Percentiles rank a stretch among this genome's conserved stretches.
These are phyloP conservation scores for Furculomyces boomerangus DNA, from an alignment of 371 early-diverging fungal species.

Conservation along the genomic window DNA sequence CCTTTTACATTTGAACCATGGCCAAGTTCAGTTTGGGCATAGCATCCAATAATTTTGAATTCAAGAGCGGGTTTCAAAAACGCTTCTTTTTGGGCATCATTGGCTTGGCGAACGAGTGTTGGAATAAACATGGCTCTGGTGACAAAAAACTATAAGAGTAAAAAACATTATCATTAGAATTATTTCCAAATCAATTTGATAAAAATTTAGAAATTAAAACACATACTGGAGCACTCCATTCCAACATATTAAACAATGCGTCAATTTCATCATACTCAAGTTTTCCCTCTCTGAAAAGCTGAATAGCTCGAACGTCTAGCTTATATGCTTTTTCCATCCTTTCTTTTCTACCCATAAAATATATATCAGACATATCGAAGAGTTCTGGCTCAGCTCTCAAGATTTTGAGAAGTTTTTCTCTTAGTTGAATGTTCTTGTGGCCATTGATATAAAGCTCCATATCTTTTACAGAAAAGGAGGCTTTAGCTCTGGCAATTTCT, in stretches of 20 bases:
- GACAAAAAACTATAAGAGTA: conserved; percentile 5
- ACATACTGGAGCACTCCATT: neutral
- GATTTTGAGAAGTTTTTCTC: conserved; percentile 8
- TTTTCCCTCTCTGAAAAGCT: conserved; percentile 4
- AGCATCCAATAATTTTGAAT: conserved; percentile 67
- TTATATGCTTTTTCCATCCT: conserved; percentile 18
- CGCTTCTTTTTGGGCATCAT: conserved; percentile 55
- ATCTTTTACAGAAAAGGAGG: too few species aligned
- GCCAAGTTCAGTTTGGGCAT: conserved; percentile 65
- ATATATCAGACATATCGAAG: conserved; percentile 13
- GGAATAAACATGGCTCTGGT: conserved; percentile 63
- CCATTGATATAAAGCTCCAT: too few species aligned
- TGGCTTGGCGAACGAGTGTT: conserved; percentile 48
- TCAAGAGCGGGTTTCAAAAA: conserved; percentile 55
- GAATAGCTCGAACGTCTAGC: conserved; percentile 14
- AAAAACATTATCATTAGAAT: too few species aligned
- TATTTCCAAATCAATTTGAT: neutral
- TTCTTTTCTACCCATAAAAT: conserved; percentile 21
- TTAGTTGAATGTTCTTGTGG: neutral
- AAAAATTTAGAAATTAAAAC: neutral
- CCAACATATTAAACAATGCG: neutral
- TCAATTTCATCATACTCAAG: neutral
- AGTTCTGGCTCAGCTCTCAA: conserved; percentile 15
- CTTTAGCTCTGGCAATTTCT: too few species aligned
- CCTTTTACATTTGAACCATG: conserved; percentile 71